phyloP scores from a whole-genome alignment of 805 yeast genomes.

The Lachancea waltii region DNA sequence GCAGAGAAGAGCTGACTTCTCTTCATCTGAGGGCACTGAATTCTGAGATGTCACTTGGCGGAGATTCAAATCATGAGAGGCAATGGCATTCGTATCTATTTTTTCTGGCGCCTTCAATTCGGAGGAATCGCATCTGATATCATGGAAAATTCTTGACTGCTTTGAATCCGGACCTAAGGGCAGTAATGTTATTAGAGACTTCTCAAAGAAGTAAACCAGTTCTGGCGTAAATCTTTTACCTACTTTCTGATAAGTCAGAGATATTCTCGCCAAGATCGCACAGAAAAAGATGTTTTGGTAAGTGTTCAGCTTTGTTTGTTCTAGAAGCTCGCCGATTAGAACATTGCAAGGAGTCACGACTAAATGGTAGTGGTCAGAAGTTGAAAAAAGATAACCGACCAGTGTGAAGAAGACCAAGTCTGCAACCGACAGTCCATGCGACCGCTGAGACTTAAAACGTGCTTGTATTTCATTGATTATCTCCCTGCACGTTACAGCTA shows the following conservation, averaged over 20 bases:
- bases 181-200: conserved; percentile 40
- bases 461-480: conserved; percentile 50
- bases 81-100: conserved; percentile 3
- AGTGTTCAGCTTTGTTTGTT: conserved; percentile 40
- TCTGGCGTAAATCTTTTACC: conserved; percentile 85
- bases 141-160: conserved; percentile 1
- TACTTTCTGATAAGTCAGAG: conserved; percentile 66
- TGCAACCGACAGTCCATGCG: conserved; percentile 34
- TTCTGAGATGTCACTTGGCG: conserved; percentile 25
- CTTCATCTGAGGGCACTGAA: conserved; percentile 26
- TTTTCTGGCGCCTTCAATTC: conserved; percentile 15
- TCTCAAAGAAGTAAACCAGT: conserved; percentile 51
- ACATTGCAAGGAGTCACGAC: conserved; percentile 80
- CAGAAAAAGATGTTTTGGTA: conserved; percentile 49
- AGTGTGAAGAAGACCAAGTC: conserved; percentile 66
- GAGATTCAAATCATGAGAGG: conserved; percentile 13
- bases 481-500: conserved; percentile 57
- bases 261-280: conserved; percentile 55
- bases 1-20: conserved; percentile 19
- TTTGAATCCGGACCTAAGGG: conserved; percentile 32
- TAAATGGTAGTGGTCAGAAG: conserved; percentile 92
- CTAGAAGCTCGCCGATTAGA: conserved; percentile 63
- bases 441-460: conserved; percentile 38
- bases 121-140: conserved; percentile 22
- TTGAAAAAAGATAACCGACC: conserved; percentile 76